Base-by-base conservation (phyloP, 805 yeast genomes). In the Saccharomycopsis synnaedendra region DNA sequence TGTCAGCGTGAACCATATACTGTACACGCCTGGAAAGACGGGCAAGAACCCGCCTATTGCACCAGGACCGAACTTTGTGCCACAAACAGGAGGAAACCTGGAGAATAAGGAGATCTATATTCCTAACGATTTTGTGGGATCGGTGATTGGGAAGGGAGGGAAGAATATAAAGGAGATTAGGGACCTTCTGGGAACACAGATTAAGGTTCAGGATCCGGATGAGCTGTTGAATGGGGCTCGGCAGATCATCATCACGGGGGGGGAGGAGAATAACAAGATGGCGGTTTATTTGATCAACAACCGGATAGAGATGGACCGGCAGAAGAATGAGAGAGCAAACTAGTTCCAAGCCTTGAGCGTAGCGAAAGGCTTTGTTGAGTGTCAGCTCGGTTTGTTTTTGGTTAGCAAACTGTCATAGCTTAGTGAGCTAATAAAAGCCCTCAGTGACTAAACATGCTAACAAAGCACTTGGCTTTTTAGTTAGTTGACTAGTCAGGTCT, bases 131-230 rank as follows among this genome's bases (percentile, higher is more conserved):
- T 82, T 74, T 62, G 88, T 87, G 38, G 96, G 96, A 1, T 76
- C 85, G 38, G 80, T 87, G 31, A 87, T 87, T 51, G 96, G 96
- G 1, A 85, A 80, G 63, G 86, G 87, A 33, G 96, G 96, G 19
- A 78, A 82, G 57, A 83, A 81, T 56, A 81, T 87, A 50, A 82
- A 80, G 57, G 86, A 83, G 53, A 80, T 87, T 44, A 74, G 90
- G 53, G 80, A 79, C 50, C 70, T 76, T 32, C 78, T 90, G 27
- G 90, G 94, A 33, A 75, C 86, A 42, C 79, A 81, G 49, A 85
- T 87, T 31, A 75, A 77, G 54, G 82, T 87, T 46, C 85, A 78
- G 54, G 77, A 71, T 36, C 74, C 72, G 19, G 67, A 66, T 29
- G 78, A 76, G 1, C 82, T 77, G 48, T 44, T 47, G 9, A 55